phyloP scores from a whole-genome alignment of 2,329 filamentous ascomycete species.

The Aspergillus sp. region DNA sequence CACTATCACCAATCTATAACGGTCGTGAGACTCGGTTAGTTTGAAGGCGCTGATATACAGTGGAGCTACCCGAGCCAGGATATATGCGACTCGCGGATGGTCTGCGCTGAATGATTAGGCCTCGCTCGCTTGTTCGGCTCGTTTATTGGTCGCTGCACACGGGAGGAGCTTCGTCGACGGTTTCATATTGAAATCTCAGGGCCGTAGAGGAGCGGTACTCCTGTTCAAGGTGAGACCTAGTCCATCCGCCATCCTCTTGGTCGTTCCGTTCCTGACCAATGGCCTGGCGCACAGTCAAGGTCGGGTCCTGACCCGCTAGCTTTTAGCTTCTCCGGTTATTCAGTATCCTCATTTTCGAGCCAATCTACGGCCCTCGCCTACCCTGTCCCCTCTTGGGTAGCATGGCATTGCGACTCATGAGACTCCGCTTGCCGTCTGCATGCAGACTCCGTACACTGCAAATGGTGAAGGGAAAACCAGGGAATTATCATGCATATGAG shows the following conservation, averaged over 20 bases:
- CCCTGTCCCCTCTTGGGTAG: not conserved
- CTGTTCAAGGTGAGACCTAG: slow-evolving; percentile 27
- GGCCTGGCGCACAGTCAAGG: not conserved
- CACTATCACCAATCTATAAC: not conserved
- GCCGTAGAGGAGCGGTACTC: slow-evolving; percentile 11
- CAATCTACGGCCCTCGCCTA: slow-evolving; percentile 9
- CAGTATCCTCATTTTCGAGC: slow-evolving; percentile 12
- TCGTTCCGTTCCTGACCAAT: slow-evolving; percentile 14
- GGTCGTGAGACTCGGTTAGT: not conserved
- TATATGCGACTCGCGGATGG: not conserved
- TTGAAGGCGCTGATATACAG: not conserved
- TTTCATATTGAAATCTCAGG: slow-evolving; percentile 25
- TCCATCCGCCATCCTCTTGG: slow-evolving; percentile 17
- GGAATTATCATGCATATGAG: not conserved
- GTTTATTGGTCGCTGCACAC: slow-evolving; percentile 12
- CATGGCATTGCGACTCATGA: not conserved
- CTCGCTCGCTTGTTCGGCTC: not conserved
- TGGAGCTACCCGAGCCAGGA: slow-evolving; percentile 4
- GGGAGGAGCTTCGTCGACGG: slow-evolving; percentile 14
- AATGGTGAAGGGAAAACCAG: not conserved
- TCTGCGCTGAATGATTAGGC: not conserved
- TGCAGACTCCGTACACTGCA: not conserved
- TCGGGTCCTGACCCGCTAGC: not conserved
- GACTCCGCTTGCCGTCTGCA: not conserved
- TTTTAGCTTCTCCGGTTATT: slow-evolving; percentile 5